Percentiles rank a stretch among this genome's conserved stretches.
Conservation (phyloP, 495 filamentous ascomycete species). For the Cercophora newfieldiana region DNA sequence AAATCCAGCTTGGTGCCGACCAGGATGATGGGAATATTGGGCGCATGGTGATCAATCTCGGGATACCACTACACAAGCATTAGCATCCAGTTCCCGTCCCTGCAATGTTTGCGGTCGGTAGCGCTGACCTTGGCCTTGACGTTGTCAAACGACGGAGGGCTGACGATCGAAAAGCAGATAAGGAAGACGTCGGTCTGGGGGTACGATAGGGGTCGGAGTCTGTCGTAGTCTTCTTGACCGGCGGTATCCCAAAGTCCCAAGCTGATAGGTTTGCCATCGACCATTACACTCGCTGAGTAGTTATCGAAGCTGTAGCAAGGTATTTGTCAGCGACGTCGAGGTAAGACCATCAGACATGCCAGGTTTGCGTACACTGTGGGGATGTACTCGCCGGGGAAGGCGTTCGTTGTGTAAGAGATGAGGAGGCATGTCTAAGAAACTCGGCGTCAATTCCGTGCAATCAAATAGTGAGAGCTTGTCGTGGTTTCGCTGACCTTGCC, state of each 20-base stretch:
- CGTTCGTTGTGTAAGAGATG: slow-evolving; percentile 99
- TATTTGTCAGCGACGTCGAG: slow-evolving; percentile 30
- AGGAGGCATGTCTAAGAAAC: slow-evolving; percentile 88
- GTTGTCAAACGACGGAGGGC: slow-evolving; percentile 96
- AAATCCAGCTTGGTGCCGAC: slow-evolving; percentile 97
- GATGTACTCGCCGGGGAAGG: slow-evolving; percentile 98
- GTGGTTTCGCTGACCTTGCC: slow-evolving; percentile 71
- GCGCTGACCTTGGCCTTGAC: slow-evolving; percentile 84
- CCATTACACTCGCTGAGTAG: slow-evolving; percentile 98
- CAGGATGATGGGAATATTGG: slow-evolving; percentile 91
- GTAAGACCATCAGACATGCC: slow-evolving; percentile 48
- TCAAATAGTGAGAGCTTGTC: slow-evolving; percentile 15
- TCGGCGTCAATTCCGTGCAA: slow-evolving; percentile 31
- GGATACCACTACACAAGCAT: slow-evolving; percentile 74
- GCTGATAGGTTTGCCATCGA: slow-evolving; percentile 95
- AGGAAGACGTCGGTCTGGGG: slow-evolving; percentile 98
- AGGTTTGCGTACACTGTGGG: slow-evolving; percentile 83
- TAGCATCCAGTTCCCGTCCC: slow-evolving; percentile 8
- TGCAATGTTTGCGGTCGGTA: background rate
- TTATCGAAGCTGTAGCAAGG: slow-evolving; percentile 84
- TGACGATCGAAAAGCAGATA: slow-evolving; percentile 98
- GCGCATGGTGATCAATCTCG: slow-evolving; percentile 95
- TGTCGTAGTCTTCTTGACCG: slow-evolving; percentile 97
- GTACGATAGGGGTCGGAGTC: slow-evolving; percentile 92
- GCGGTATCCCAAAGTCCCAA: slow-evolving; percentile 98